Base-by-base conservation (phyloP, 1,284 basidiomycete species). In the Malassezia restricta region DNA sequence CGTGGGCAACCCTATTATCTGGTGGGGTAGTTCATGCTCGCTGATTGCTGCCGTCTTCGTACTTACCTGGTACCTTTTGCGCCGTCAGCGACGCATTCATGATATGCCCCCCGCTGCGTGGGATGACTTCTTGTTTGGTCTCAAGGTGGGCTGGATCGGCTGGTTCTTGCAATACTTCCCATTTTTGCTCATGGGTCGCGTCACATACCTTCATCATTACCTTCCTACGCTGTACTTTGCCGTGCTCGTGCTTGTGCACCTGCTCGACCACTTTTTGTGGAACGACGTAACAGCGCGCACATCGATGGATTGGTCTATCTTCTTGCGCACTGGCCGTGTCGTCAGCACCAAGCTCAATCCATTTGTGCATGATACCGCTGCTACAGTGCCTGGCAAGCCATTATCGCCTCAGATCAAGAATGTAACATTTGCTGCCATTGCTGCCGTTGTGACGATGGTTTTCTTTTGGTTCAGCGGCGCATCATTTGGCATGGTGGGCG, bases 391-490 rank as follows among this genome's bases (percentile, higher is more conserved):
- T 5, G 44, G 64, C 9, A 54, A 43, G 30, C 61, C 65, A 2
- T 37, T 86, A 48, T 77, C 79, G 0, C 76, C 77, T 6, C 75
- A 76, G 37, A 82, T 82, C 29, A 94, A 92, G 74, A 76, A 77
- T 47, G 80, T 85, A 47, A 77, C 78, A 47, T 98, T 95, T 70
- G 80, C 79, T 0, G 60, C 83, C 4, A 75, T 80, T 44, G 77
- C 81, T 0, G 76, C 77, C 15, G 63, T 78, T n/a, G 81, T 95
- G 51, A 67, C 92, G 4, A 76, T 77, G 27, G 81, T 81, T 52
- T 96, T 94, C 78, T 90, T 85, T 85, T 95, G 87, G 88, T 96
- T 95, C 78, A 83, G 79, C 58, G 84, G 82, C 24, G 76, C 91
- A 39, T 85, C 87, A 0, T 90, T 87, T 71, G 92, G 92, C 7